A percentile compares a stretch with the other conserved stretches of the same genome.
These are phyloP conservation scores for Rubroboletus pulcherrimus DNA, from an alignment of 768 basidiomycete species.

Conservation along the genomic window DNA sequence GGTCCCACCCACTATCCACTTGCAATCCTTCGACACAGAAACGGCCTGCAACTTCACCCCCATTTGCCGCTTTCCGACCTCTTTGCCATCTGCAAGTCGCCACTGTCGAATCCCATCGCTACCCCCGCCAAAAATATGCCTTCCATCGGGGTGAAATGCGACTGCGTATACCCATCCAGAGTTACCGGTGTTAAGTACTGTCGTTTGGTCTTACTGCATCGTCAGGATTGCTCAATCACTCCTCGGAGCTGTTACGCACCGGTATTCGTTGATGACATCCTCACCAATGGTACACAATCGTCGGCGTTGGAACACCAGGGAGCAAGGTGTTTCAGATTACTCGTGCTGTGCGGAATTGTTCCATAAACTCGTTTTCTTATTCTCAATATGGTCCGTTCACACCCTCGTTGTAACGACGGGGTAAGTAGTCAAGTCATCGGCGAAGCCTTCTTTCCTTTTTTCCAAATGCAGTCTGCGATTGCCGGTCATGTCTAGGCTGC, in stretches of 20 bases:
- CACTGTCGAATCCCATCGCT: background rate
- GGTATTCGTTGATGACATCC: background rate
- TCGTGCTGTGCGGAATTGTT: too few relatives aligned
- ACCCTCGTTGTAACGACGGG: too few relatives aligned
- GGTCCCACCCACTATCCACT: background rate
- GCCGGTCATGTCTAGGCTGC: too few relatives aligned
- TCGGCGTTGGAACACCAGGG: background rate
- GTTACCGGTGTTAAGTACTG: background rate
- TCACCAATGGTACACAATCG: background rate
- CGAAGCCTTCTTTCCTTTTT: too few relatives aligned
- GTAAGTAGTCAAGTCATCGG: too few relatives aligned
- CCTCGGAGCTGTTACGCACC: background rate
- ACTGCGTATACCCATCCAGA: rapidly evolving
- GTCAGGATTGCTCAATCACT: background rate
- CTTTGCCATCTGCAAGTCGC: background rate
- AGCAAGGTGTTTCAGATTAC: background rate
- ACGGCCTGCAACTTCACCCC: background rate
- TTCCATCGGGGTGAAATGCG: background rate
- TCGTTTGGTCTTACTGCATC: background rate
- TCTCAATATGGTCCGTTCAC: too few relatives aligned
- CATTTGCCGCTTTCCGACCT: background rate
- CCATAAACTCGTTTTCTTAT: too few relatives aligned
- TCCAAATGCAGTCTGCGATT: too few relatives aligned
- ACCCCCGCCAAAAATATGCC: background rate
- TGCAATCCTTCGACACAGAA: background rate